Base-by-base conservation (phyloP, 2,329 filamentous ascomycete species). In the Exophiala aquamarina region DNA sequence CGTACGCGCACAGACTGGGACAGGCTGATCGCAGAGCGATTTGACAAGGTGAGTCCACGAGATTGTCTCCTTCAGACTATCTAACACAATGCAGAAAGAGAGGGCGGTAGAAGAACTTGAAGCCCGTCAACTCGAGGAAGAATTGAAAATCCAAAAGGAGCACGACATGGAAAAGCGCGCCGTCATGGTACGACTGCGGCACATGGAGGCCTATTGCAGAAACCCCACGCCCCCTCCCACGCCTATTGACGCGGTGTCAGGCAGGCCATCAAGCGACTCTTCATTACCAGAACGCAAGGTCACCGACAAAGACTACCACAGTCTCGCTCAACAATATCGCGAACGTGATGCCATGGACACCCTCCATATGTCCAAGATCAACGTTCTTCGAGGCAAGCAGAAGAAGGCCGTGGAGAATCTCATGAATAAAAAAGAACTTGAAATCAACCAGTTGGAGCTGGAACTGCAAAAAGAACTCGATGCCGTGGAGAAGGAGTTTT, bases 151-250 rank as follows among this genome's bases (percentile, higher is more conserved):
- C 46, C 61, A 66, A 28, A 66, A 69, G 17, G 71, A 74, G 21
- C 70, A 73, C 38, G 66, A 73, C 33, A 61, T 64, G 6, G 68
- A 67, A 9, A 73, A 73, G 50, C 56, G 64, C 45, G 67, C 70
- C 33, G 67, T 69, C 6, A 63, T 67, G 23, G 70, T 66, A 8
- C 68, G 71, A 40, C 70, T 74, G 40, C 70, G 70, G 42, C 65
- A 74, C 41, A 74, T 74, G 71, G 70, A 74, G 57, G 69, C 67
- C 17, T 74, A 72, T 56, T 69, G 71, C 44, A 65, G 59, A 44
- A 71, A 64, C 39, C 60, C 66, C 3, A 70, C 66, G 46, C 66
- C 66, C 10, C 67, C 66, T 8, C 51, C 58, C 15, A 65, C 64
- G 5, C 59, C 62, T 55, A 18, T 53, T 47, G 51, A 19, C 55